phyloP scores from a whole-genome alignment of 306 rosid genomes.

The Vicia faba region DNA sequence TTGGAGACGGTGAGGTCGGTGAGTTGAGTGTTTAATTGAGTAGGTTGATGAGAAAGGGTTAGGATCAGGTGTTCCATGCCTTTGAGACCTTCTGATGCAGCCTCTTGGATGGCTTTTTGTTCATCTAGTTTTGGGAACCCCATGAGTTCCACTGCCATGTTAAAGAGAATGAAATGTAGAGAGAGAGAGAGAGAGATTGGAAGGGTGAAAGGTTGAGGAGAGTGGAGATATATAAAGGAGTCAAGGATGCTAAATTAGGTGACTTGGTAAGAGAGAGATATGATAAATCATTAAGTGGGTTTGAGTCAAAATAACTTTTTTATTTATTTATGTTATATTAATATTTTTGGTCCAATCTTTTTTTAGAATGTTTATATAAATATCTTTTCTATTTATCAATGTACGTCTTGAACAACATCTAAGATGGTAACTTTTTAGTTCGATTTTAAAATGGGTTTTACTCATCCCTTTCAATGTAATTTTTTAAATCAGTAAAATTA shows the following conservation, averaged over 20 bases:
- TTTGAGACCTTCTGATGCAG: constrained; percentile 80
- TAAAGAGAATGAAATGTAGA: not conserved
- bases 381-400: too few species aligned
- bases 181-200: not conserved
- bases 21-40: constrained; percentile 56
- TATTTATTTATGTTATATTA: not conserved
- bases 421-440: too few species aligned
- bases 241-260: constrained; percentile 39
- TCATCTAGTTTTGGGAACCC: constrained; percentile 68
- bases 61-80: constrained; percentile 82
- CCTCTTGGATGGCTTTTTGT: constrained; percentile 79
- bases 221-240: constrained; percentile 45
- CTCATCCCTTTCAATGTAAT: too few species aligned
- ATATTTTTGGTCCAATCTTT: constrained; percentile 10
- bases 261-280: constrained; percentile 39
- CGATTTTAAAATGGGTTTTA: too few species aligned
- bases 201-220: not conserved
- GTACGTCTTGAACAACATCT: too few species aligned
- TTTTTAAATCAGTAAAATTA: too few species aligned
- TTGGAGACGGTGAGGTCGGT: constrained; percentile 73
- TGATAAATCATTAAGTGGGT: not conserved
- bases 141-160: constrained; percentile 84
- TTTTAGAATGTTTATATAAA: too few species aligned
- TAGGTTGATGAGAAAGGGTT: constrained; percentile 57
- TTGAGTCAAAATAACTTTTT: constrained; percentile 42